Percentiles rank a stretch among this genome's conserved stretches.
Conservation (phyloP, 2,329 filamentous ascomycete species). For the Aspergillus quadricinctus region DNA sequence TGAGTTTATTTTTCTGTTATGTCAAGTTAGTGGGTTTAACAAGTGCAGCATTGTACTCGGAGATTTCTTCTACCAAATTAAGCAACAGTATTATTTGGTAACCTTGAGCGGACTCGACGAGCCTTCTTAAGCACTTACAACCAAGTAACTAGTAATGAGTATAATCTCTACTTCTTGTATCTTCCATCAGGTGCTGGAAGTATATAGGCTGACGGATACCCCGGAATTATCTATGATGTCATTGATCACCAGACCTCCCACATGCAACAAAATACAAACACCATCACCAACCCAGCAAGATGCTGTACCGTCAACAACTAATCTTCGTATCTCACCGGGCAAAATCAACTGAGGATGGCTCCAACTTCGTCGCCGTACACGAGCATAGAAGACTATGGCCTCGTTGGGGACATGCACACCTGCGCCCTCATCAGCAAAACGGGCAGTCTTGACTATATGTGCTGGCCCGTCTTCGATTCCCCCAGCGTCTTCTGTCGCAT, state of each 20-base stretch:
- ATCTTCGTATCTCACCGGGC: not conserved
- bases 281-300: too few relatives aligned
- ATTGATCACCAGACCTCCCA: not conserved
- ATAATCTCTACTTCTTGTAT: too few relatives aligned
- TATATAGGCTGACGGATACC: not conserved
- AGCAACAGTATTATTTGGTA: too few relatives aligned
- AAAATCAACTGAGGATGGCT: not conserved
- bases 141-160: too few relatives aligned
- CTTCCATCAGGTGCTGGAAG: too few relatives aligned
- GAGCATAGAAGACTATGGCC: conserved; percentile 69
- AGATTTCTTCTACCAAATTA: too few relatives aligned
- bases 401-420: conserved; percentile 77
- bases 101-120: too few relatives aligned
- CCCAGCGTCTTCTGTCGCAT: conserved; percentile 71
- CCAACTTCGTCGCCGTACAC: conserved; percentile 14
- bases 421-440: conserved; percentile 69
- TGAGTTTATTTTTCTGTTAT: too few relatives aligned
- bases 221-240: not conserved
- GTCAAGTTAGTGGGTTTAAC: too few relatives aligned
- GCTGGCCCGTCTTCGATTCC: conserved; percentile 77
- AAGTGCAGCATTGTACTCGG: too few relatives aligned
- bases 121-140: too few relatives aligned
- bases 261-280: too few relatives aligned
- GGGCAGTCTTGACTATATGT: conserved; percentile 73
- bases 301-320: not conserved